These are phyloP conservation scores for Aspergillus neoniger DNA, from an alignment of 2,329 filamentous ascomycete genomes.

Conservation along the genomic window DNA sequence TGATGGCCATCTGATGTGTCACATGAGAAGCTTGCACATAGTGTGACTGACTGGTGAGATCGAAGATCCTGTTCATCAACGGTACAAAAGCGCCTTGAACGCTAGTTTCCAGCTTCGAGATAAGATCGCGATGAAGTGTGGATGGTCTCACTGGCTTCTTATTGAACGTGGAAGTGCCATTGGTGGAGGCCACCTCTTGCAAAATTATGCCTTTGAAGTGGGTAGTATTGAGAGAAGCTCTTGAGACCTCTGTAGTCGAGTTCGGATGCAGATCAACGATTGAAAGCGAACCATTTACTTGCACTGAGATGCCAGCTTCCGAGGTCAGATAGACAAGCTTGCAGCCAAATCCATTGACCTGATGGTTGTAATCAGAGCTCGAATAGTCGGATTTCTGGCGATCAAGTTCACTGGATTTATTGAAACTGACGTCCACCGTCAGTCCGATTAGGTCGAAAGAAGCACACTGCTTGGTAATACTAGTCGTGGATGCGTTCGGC, in stretches of 20 bases:
- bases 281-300: conserved; percentile 8
- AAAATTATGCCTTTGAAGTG: conserved; percentile 7
- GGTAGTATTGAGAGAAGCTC: neutral
- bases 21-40: conserved; percentile 8
- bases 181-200: neutral
- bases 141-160: neutral
- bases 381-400: neutral
- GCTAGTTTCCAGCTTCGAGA: neutral
- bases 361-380: neutral
- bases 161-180: neutral
- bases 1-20: conserved; percentile 4
- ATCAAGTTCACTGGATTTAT: neutral
- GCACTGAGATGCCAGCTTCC: conserved; percentile 2
- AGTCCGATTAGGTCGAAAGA: conserved; percentile 6
- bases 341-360: conserved; percentile 10
- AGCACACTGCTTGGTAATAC: neutral
- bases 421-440: neutral
- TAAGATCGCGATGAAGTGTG: neutral
- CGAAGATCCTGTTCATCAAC: conserved; percentile 11
- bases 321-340: conserved; percentile 4
- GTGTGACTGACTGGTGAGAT: neutral
- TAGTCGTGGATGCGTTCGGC: neutral
- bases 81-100: conserved; percentile 8
- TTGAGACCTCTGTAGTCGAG: neutral
- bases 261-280: neutral